A percentile compares a stretch with the other conserved stretches of the same genome.
Evolutionary conservation across 2,329 filamentous ascomycete genomes (phyloP).

Genomic region (Fusarium sp.): DNA sequence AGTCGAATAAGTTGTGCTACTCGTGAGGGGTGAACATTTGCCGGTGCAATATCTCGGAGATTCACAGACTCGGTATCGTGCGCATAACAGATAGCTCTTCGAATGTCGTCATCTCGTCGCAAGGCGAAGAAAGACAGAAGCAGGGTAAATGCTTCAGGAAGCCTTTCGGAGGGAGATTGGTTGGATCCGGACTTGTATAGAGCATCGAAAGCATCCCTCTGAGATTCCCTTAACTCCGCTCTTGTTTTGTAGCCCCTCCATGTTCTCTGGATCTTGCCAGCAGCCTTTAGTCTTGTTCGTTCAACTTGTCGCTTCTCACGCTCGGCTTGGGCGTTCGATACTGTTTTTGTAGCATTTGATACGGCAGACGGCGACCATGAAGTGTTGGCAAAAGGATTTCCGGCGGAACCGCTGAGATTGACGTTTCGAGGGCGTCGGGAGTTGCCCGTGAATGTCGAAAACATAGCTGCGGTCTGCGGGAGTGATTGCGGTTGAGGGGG

Average conservation of each 20-base stretch:
- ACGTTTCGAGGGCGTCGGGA: constrained; percentile 89
- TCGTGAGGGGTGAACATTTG: constrained; percentile 48
- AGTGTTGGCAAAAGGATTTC: constrained; percentile 81
- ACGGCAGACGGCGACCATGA: constrained; percentile 68
- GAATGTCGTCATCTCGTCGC: constrained; percentile 59
- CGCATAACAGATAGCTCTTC: constrained; percentile 61
- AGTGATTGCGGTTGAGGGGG: constrained; percentile 13
- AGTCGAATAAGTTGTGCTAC: constrained; percentile 54
- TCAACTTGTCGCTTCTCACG: constrained; percentile 84
- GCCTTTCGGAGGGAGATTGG: constrained; percentile 53
- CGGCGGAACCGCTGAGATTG: constrained; percentile 87
- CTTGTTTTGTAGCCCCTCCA: constrained; percentile 84
- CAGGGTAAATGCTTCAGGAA: constrained; percentile 59
- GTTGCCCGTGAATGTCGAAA: constrained; percentile 89
- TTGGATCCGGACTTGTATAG: constrained; percentile 59
- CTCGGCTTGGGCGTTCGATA: constrained; percentile 89
- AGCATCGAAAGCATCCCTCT: constrained; percentile 73
- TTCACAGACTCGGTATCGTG: constrained; percentile 56
- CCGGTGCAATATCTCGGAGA: constrained; percentile 53
- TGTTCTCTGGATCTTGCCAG: constrained; percentile 78
- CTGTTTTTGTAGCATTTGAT: constrained; percentile 77
- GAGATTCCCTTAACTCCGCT: constrained; percentile 65
- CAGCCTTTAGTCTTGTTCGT: constrained; percentile 79
- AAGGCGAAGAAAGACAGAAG: constrained; percentile 64
- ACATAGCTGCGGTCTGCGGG: constrained; percentile 68